Conservation (phyloP, 495 filamentous ascomycete species). For the Lasiosphaeria hispida region DNA sequence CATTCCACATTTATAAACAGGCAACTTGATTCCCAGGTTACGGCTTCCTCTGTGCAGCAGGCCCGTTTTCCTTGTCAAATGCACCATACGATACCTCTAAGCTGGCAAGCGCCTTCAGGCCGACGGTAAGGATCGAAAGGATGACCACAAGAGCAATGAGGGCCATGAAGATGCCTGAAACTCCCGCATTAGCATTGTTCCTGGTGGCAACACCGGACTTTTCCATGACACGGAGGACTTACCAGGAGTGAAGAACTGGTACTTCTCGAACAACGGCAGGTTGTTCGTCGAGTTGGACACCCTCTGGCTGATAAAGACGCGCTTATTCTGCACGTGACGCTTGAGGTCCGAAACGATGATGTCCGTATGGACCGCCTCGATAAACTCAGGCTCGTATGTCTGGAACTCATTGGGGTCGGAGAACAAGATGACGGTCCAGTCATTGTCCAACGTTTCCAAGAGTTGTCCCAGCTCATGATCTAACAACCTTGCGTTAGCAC, state of each 20-base stretch:
- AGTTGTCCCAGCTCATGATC: constrained; percentile 41
- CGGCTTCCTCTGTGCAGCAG: constrained; percentile 78
- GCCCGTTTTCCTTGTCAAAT: constrained; percentile 94
- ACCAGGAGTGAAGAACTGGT: constrained; percentile 82
- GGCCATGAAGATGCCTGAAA: constrained; percentile 69
- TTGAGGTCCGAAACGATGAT: too few relatives aligned
- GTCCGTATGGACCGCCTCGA: constrained; percentile 41
- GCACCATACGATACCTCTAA: constrained; percentile 87
- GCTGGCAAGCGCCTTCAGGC: constrained; percentile 69
- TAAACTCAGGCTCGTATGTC: constrained; percentile 48
- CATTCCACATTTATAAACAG: neutral
- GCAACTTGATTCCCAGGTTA: constrained; percentile 27
- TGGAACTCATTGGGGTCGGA: constrained; percentile 38
- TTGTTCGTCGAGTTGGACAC: constrained; percentile 29
- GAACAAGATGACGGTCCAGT: constrained; percentile 49
- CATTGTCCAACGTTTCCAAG: constrained; percentile 33
- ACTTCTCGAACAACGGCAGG: constrained; percentile 78
- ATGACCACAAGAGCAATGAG: constrained; percentile 61
- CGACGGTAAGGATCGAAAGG: constrained; percentile 72
- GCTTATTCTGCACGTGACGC: constrained; percentile 29
- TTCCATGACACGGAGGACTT: neutral
- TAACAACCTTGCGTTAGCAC: constrained; percentile 9
- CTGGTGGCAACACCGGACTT: neutral
- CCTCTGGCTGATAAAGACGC: constrained; percentile 11
- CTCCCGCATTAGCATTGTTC: constrained; percentile 3